Conservation (phyloP, 768 basidiomycete genomes). For the Strobilomyces dryophilus region DNA sequence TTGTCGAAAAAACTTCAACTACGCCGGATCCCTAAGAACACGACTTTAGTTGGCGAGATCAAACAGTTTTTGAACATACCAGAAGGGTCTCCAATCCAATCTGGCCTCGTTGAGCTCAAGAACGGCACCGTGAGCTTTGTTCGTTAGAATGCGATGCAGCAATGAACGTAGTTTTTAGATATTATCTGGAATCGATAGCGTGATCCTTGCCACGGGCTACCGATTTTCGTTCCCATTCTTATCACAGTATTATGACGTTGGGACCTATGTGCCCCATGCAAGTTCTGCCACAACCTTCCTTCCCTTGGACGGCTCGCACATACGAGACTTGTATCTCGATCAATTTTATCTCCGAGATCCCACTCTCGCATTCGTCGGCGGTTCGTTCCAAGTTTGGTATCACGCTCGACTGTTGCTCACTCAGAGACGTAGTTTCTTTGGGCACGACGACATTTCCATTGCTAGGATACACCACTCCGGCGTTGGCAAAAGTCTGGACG, state of each 20-base stretch:
- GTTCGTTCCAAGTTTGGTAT: background rate
- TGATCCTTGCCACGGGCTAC: slow-evolving; percentile 13
- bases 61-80: slow-evolving; percentile 5
- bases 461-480: slow-evolving; percentile 1
- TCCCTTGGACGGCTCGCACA: background rate
- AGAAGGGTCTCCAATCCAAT: slow-evolving; percentile 8
- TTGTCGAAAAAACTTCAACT: background rate
- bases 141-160: background rate
- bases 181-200: slow-evolving; percentile 2
- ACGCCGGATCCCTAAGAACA: slow-evolving; percentile 9
- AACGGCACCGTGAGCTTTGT: slow-evolving; percentile 12
- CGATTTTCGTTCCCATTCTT: slow-evolving; percentile 15
- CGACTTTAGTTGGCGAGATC: slow-evolving; percentile 14
- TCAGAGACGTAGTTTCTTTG: background rate
- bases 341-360: slow-evolving; percentile 12
- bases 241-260: slow-evolving; percentile 14
- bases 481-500: slow-evolving; percentile 16
- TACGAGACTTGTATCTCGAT: slow-evolving; percentile 15
- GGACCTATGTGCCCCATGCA: background rate
- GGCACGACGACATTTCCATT: background rate
- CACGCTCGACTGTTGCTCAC: background rate
- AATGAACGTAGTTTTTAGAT: background rate
- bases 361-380: slow-evolving; percentile 10
- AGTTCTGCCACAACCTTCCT: slow-evolving; percentile 2
- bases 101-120: slow-evolving; percentile 12